These are phyloP conservation scores for Stemphylium lycopersici DNA, from an alignment of 2,329 filamentous ascomycete genomes.

Conservation along the genomic window DNA sequence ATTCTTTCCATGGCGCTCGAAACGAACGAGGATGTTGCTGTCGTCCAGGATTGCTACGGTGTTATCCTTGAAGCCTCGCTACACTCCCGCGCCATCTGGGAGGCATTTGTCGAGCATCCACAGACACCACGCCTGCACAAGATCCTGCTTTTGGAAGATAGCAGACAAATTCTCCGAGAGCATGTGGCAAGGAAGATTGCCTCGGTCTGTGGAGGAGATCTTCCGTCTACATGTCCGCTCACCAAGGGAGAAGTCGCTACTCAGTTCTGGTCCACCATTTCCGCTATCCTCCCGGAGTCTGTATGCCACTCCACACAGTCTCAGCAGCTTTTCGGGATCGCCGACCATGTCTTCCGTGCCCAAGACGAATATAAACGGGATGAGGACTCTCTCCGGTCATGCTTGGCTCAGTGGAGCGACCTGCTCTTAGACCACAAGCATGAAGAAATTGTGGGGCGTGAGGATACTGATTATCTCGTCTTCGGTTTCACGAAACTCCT, in stretches of 20 bases:
- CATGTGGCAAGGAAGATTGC: slow-evolving; percentile 38
- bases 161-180: slow-evolving; percentile 31
- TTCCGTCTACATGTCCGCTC: slow-evolving; percentile 42
- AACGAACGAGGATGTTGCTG: slow-evolving; percentile 17
- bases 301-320: slow-evolving; percentile 32
- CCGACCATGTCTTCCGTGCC: slow-evolving; percentile 44
- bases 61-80: slow-evolving; percentile 46
- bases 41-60: slow-evolving; percentile 36
- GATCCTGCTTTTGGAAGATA: slow-evolving; percentile 38
- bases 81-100: slow-evolving; percentile 44
- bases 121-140: slow-evolving; percentile 37
- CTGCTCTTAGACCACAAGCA: slow-evolving; percentile 44
- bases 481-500: slow-evolving; percentile 51
- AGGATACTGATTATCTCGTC: slow-evolving; percentile 45
- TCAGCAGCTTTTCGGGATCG: slow-evolving; percentile 44
- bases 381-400: slow-evolving; percentile 38
- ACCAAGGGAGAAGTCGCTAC: slow-evolving; percentile 36
- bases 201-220: slow-evolving; percentile 43
- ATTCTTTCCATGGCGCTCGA: slow-evolving; percentile 33
- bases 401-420: slow-evolving; percentile 40
- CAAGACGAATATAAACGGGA: slow-evolving; percentile 43
- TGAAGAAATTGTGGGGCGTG: slow-evolving; percentile 43
- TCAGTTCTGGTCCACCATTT: slow-evolving; percentile 45
- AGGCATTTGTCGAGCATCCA: slow-evolving; percentile 35
- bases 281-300: slow-evolving; percentile 36